These are phyloP conservation scores for Triticum urartu DNA, from an alignment of 176 grass and related monocot species.

Conservation along the genomic window DNA sequence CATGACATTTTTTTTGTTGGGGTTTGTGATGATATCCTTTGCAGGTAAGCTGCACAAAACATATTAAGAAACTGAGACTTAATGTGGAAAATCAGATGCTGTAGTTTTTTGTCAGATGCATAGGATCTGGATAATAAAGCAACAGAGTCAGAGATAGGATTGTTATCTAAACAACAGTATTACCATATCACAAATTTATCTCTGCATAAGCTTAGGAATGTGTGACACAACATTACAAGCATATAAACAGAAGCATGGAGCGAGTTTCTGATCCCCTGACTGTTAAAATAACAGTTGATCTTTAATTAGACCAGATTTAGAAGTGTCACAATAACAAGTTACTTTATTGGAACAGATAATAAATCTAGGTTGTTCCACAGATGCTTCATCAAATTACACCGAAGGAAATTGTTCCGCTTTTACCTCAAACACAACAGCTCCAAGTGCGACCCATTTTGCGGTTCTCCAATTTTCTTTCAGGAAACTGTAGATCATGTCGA, in stretches of 20 bases:
- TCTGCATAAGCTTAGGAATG: background rate
- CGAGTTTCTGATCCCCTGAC: background rate
- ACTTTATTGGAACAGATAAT: background rate
- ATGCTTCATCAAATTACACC: conserved; percentile 18
- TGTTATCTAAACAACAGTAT: background rate
- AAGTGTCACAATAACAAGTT: background rate
- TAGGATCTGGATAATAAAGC: conserved; percentile 15
- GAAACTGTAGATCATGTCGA: conserved; percentile 78
- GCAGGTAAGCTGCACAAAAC: background rate
- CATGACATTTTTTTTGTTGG: background rate
- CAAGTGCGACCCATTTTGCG: conserved; percentile 77
- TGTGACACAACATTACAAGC: background rate
- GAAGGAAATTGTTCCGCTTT: background rate
- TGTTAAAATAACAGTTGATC: background rate
- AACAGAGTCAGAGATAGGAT: background rate
- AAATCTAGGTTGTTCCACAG: background rate
- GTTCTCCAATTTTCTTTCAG: conserved; percentile 81
- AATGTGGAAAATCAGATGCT: background rate
- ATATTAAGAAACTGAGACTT: conserved; percentile 3
- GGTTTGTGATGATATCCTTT: background rate
- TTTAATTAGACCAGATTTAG: background rate
- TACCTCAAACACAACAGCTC: conserved; percentile 86
- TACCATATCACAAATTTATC: background rate
- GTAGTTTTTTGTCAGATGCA: background rate
- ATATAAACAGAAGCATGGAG: background rate